A percentile compares a stretch with the other conserved stretches of the same genome.
phyloP scores from a whole-genome alignment of 2,329 filamentous ascomycete genomes.

The Xylaria sp. region DNA sequence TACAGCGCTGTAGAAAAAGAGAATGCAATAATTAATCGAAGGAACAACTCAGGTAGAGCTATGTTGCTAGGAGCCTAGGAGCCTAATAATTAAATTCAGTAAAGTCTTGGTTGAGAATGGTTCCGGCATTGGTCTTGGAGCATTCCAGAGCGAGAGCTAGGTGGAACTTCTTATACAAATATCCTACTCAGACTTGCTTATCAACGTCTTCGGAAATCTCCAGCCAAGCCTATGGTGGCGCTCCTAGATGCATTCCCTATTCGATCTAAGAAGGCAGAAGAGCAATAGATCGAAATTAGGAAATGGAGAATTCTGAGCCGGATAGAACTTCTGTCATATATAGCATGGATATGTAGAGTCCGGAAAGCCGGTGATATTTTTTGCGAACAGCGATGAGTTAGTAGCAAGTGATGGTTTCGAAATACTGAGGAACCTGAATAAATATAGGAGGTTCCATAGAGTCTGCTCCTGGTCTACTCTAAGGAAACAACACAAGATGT shows the following conservation, averaged over 20 bases:
- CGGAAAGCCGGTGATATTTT: not conserved
- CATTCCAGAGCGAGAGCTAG: not conserved
- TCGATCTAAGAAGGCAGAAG: not conserved
- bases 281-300: not conserved
- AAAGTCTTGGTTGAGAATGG: not conserved
- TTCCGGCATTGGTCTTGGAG: not conserved
- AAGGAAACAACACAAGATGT: not conserved
- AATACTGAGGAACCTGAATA: not conserved
- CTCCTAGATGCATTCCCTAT: not conserved
- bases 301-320: not conserved
- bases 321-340: not conserved
- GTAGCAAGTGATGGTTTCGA: not conserved
- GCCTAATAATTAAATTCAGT: not conserved
- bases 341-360: not conserved
- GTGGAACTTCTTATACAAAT: not conserved
- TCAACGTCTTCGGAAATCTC: not conserved
- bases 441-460: not conserved
- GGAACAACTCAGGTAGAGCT: not conserved
- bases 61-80: not conserved
- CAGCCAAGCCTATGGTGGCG: slow-evolving; percentile 6
- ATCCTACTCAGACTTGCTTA: not conserved
- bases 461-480: not conserved
- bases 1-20: not conserved
- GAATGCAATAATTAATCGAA: not conserved
- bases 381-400: not conserved